These are phyloP conservation scores for Naganishia vaughanmartiniae DNA, from an alignment of 768 basidiomycete genomes.

Conservation along the genomic window DNA sequence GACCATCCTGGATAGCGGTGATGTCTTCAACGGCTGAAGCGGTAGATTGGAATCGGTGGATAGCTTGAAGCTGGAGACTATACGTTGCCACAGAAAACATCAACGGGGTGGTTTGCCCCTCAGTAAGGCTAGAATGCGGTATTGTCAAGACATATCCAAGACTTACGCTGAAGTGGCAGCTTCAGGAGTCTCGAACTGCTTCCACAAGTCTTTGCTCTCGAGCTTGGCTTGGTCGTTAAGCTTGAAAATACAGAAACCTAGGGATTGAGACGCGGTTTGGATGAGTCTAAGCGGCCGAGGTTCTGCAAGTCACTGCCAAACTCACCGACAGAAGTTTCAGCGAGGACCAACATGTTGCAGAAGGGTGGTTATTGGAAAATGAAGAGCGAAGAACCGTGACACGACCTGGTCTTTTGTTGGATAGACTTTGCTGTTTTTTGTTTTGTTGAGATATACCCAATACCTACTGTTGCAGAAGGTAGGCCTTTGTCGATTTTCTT, in stretches of 20 bases:
- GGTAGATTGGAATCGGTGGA: slow-evolving; percentile 95
- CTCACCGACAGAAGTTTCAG: slow-evolving; percentile 62
- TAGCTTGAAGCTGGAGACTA: slow-evolving; percentile 87
- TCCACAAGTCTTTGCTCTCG: slow-evolving; percentile 77
- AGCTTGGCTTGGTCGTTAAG: slow-evolving; percentile 84
- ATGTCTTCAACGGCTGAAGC: slow-evolving; percentile 96
- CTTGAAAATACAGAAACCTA: slow-evolving; percentile 93
- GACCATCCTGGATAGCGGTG: slow-evolving; percentile 84
- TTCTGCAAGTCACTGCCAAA: neutral
- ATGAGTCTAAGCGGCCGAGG: neutral
- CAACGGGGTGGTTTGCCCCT: slow-evolving; percentile 18
- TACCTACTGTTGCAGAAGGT: neutral
- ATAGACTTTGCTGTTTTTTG: neutral
- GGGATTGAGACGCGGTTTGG: neutral
- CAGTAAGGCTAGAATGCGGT: neutral
- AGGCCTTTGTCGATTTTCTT: slow-evolving; percentile 3
- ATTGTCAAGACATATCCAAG: slow-evolving; percentile 21
- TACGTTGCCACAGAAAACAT: neutral
- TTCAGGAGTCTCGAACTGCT: slow-evolving; percentile 90
- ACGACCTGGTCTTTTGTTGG: slow-evolving; percentile 6
- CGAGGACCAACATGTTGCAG: slow-evolving; percentile 79
- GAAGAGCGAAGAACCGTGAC: neutral
- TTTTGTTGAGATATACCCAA: neutral
- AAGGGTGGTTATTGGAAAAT: neutral
- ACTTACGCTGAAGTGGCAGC: slow-evolving; percentile 85